phyloP scores from a whole-genome alignment of 2,329 filamentous ascomycete genomes.

The Ophiostoma sp. region DNA sequence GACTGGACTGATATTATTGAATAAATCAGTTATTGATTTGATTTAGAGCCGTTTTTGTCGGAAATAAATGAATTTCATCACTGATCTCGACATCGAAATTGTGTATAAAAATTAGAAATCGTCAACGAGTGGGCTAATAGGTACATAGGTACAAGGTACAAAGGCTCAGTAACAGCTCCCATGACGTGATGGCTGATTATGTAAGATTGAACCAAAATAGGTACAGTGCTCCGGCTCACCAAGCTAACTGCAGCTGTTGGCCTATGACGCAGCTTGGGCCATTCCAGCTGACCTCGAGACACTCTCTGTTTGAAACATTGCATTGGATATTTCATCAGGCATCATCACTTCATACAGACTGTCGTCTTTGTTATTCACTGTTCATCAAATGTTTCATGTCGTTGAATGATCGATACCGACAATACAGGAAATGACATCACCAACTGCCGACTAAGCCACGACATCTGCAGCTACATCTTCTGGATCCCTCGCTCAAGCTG shows the following conservation, averaged over 20 bases:
- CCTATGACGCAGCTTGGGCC: background rate
- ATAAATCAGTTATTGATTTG: background rate
- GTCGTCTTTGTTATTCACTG: background rate
- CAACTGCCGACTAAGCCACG: background rate
- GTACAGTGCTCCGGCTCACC: background rate
- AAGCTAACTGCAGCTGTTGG: too few species aligned
- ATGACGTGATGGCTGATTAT: background rate
- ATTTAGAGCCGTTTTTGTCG: too few species aligned
- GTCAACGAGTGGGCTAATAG: background rate
- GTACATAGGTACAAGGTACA: background rate
- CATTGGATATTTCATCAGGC: background rate
- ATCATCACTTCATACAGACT: background rate
- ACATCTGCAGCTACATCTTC: background rate
- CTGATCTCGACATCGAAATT: background rate
- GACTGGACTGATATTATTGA: background rate
- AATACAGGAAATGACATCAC: background rate
- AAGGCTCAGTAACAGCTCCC: background rate
- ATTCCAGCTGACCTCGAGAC: slow-evolving; percentile 1
- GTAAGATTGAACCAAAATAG: background rate
- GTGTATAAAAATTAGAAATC: slow-evolving; percentile 3
- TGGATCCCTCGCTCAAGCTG: too few species aligned
- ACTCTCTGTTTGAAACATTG: slow-evolving; percentile 5
- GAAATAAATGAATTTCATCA: too few species aligned
- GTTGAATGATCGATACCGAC: background rate
- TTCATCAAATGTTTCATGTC: background rate